Base-by-base conservation (phyloP, 331 rosid species). In the Saraca asoca region DNA sequence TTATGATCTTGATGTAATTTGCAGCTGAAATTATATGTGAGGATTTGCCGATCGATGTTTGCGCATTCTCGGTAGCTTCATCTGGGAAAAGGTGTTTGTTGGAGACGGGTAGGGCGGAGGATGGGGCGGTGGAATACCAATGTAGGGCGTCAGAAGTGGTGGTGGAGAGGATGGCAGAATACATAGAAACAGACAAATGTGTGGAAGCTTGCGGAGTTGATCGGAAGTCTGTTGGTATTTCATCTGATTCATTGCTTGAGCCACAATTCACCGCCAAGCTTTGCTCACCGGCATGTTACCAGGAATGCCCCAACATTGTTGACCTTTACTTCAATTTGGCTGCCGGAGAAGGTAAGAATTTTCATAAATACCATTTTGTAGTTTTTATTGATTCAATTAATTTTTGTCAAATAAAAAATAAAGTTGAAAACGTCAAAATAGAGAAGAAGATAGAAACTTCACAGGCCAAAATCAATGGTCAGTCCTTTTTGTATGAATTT, bases 281-380 rank as follows among this genome's bases (percentile, higher is more conserved):
- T 48, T 91, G 97, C 66, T 72, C 96, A 0, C 85, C 91, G 0
- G 12, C 80, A 53, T 88, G 97, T 60, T 83, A 78, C 85, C 77
- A 81, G 6, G 67, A 84, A 10, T 91, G 97, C 59, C 88, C 91
- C 72, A 91, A 91, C 83, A 80, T 91, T 57, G 77, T 85, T 44
- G 95, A 91, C 38, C 95, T 88, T 62, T 91, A 88, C 84, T 88
- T 81, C 88, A 88, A 91, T 42, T 74, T 88, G 90, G 96, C 97
- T 12, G 88, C 95, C 18, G 97, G 91, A 7, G 96, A 91, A 20
- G 97, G 97, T 88, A n/a, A n/a, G n/a, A n/a, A n/a, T n/a, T n/a
- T n/a, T n/a, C n/a, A n/a, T n/a, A n/a, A n/a, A n/a, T n/a, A n/a
- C n/a, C n/a, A n/a, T n/a, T n/a, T n/a, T n/a, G n/a, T n/a, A n/a